Conservation (phyloP, 495 filamentous ascomycete species). For the Baudoinia panamericana region DNA sequence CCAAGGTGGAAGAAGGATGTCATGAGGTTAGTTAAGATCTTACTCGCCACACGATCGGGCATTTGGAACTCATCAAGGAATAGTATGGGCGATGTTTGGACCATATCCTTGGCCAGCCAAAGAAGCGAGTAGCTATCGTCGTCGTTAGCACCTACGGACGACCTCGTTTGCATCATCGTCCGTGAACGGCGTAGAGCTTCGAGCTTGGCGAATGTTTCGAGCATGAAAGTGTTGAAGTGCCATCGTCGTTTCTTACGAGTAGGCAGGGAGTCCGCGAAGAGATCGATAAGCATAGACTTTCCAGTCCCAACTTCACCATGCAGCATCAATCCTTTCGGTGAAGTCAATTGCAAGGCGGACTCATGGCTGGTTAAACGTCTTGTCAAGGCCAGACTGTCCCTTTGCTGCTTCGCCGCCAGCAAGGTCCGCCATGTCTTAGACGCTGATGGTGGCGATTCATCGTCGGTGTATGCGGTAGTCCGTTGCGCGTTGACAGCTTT, state of each 20-base stretch:
- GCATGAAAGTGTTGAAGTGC: constrained; percentile 69
- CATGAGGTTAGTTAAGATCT: constrained; percentile 56
- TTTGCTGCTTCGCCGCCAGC: constrained; percentile 26
- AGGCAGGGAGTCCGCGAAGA: constrained; percentile 55
- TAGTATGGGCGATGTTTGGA: constrained; percentile 52
- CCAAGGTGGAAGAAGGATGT: constrained; percentile 62
- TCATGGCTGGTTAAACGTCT: constrained; percentile 47
- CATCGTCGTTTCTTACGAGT: constrained; percentile 51
- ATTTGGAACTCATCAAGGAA: constrained; percentile 67
- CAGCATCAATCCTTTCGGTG: constrained; percentile 51
- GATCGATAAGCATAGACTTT: constrained; percentile 57
- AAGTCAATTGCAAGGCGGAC: constrained; percentile 46
- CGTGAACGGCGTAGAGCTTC: constrained; percentile 41
- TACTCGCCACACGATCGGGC: constrained; percentile 52
- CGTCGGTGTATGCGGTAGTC: not conserved
- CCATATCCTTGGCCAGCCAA: constrained; percentile 52
- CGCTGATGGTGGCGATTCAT: constrained; percentile 12
- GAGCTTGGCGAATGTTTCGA: constrained; percentile 49
- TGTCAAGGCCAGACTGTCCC: constrained; percentile 46
- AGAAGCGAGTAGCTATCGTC: constrained; percentile 52
- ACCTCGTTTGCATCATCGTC: not conserved
- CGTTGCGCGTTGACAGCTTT: constrained; percentile 28
- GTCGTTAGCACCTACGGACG: constrained; percentile 15
- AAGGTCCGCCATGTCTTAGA: constrained; percentile 27
- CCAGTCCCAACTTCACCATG: constrained; percentile 61